These are phyloP conservation scores for Pleurotus ostreatus DNA, from an alignment of 768 basidiomycete species.

Conservation along the genomic window DNA sequence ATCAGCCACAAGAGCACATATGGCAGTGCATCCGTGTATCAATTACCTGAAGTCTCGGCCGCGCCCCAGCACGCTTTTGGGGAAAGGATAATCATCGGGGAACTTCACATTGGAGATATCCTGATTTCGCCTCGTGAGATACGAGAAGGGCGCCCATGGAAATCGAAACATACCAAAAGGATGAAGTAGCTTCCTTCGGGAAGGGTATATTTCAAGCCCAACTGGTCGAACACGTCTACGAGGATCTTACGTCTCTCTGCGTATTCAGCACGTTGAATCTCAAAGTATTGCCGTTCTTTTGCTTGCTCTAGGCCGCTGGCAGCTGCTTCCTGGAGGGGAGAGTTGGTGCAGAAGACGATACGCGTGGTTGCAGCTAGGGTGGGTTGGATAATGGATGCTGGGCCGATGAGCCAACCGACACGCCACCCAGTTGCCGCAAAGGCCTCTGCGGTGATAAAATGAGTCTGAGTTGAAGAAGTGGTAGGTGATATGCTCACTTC, in stretches of 20 bases:
- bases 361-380: conserved; percentile 89
- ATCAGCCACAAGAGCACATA: conserved; percentile 8
- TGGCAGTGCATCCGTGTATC: too few relatives aligned
- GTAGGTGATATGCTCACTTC: conserved; percentile 50
- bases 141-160: not conserved
- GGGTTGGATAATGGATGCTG: conserved; percentile 74
- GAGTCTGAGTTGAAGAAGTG: not conserved
- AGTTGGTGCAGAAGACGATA: conserved; percentile 94
- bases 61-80: conserved; percentile 66
- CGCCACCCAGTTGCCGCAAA: conserved; percentile 99
- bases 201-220: conserved; percentile 81
- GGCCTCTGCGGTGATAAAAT: conserved; percentile 53
- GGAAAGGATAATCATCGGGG: conserved; percentile 84
- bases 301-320: conserved; percentile 88
- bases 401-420: conserved; percentile 94
- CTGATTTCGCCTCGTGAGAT: conserved; percentile 27
- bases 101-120: conserved; percentile 76
- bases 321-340: conserved; percentile 91
- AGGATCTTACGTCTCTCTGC: conserved; percentile 75
- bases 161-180: conserved; percentile 52
- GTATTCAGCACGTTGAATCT: conserved; percentile 73
- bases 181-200: conserved; percentile 94
- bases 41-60: conserved; percentile 81
- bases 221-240: conserved; percentile 70
- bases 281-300: conserved; percentile 68